Percentiles rank a stretch among this genome's conserved stretches.
Conservation (phyloP, 306 rosid species). For the Cicer yamashitae region DNA sequence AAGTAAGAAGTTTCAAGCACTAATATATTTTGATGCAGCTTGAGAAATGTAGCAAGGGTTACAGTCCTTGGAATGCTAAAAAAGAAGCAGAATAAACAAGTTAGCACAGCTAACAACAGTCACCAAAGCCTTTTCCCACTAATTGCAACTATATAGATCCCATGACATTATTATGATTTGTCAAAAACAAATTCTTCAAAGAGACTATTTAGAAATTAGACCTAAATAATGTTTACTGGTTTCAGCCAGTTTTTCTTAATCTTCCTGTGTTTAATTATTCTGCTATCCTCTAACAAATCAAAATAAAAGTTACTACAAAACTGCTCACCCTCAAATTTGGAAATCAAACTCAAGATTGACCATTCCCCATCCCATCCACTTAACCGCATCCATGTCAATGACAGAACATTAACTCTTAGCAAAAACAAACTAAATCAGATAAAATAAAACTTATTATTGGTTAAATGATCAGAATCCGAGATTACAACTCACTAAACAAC, state of each 20-base stretch:
- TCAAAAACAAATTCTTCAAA: conserved; percentile 1
- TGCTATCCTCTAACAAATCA: neutral
- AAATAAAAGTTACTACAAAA: neutral
- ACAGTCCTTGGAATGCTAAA: neutral
- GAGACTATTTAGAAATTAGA: neutral
- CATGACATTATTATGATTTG: no score
- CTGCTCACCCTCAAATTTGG: neutral
- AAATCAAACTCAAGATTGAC: conserved; percentile 14
- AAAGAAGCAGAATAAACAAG: conserved; percentile 11
- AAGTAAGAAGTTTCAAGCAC: neutral
- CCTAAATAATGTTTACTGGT: neutral
- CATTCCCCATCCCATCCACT: conserved; percentile 18
- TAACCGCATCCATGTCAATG: neutral
- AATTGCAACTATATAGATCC: conserved; percentile 3
- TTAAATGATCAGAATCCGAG: conserved; percentile 13
- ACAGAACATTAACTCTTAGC: conserved; percentile 19
- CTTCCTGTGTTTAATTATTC: neutral
- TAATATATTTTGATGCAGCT: neutral
- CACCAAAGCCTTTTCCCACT: neutral
- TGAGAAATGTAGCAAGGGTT: neutral
- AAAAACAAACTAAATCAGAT: conserved; percentile 14
- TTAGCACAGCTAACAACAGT: neutral
- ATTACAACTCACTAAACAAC: conserved; percentile 2
- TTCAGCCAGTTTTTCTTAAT: neutral
- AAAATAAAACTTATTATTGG: conserved; percentile 6